Evolutionary conservation across 2,329 filamentous ascomycete genomes (phyloP).

Genomic region (Ophiostoma ulmi): DNA sequence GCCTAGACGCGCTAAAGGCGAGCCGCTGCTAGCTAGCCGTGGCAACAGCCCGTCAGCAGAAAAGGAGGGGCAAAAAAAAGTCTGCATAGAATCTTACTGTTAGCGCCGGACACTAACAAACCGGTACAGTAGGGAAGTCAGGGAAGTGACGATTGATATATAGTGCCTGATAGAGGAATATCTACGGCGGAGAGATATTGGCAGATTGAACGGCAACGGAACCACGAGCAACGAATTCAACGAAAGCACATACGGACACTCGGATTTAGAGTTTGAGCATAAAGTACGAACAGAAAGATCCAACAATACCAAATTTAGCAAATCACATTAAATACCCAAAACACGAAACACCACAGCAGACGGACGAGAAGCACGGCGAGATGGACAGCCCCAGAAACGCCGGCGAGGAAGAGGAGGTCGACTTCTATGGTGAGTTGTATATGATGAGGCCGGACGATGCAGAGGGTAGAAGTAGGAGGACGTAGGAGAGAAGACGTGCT

Average conservation of each 20-base stretch:
- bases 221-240: neutral
- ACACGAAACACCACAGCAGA: neutral
- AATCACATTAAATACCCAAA: neutral
- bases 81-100: conserved; percentile 14
- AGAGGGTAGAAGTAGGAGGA: neutral
- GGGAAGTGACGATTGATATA: neutral
- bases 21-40: conserved; percentile 11
- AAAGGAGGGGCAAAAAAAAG: conserved; percentile 24
- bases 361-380: neutral
- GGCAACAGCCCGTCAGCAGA: neutral
- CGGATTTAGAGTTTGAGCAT: neutral
- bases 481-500: neutral
- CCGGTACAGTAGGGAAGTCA: neutral
- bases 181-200: neutral
- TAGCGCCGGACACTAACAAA: conserved; percentile 10
- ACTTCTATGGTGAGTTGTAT: conserved; percentile 49
- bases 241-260: neutral
- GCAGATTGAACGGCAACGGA: neutral
- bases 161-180: neutral
- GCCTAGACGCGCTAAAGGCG: conserved; percentile 13
- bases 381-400: conserved; percentile 5
- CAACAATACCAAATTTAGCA: neutral
- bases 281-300: neutral
- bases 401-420: conserved; percentile 43
- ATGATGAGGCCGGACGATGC: neutral